Evolutionary conservation across 257 asterid genomes (phyloP).

Genomic region (Solanum sejunctum): DNA sequence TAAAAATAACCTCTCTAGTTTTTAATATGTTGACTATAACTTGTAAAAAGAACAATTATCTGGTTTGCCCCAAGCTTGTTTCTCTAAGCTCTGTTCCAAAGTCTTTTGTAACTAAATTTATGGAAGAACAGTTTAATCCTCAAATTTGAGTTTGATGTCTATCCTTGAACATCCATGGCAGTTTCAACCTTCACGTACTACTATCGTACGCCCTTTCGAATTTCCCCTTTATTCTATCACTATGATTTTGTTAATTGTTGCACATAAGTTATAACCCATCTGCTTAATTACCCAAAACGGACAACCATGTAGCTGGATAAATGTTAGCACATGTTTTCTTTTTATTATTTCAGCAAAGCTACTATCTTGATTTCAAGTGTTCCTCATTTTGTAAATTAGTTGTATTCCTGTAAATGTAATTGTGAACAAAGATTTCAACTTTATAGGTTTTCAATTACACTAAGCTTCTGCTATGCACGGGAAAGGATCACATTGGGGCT

Average conservation of each 20-base stretch:
- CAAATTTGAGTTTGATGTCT: neutral
- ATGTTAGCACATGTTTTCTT: neutral
- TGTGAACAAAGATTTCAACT: neutral
- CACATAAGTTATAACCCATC: neutral
- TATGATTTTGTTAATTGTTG: neutral
- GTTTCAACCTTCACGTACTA: neutral
- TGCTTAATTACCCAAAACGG: neutral
- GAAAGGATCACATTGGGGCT: neutral
- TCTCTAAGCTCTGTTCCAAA: neutral
- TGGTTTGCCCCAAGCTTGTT: no score
- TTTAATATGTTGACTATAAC: neutral
- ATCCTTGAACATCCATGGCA: neutral
- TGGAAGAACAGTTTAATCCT: neutral
- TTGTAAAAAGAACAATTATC: no score
- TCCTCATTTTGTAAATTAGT: neutral
- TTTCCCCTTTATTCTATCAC: neutral
- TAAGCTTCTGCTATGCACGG: neutral
- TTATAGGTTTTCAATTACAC: neutral
- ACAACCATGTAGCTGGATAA: neutral
- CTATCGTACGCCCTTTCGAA: neutral
- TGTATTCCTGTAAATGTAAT: neutral
- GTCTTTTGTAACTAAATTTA: no score
- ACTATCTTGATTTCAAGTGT: neutral
- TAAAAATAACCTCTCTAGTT: neutral
- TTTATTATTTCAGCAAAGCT: neutral